These are phyloP conservation scores for Microstroma glucosiphilum DNA, from an alignment of 1,284 basidiomycete genomes.

Conservation along the genomic window DNA sequence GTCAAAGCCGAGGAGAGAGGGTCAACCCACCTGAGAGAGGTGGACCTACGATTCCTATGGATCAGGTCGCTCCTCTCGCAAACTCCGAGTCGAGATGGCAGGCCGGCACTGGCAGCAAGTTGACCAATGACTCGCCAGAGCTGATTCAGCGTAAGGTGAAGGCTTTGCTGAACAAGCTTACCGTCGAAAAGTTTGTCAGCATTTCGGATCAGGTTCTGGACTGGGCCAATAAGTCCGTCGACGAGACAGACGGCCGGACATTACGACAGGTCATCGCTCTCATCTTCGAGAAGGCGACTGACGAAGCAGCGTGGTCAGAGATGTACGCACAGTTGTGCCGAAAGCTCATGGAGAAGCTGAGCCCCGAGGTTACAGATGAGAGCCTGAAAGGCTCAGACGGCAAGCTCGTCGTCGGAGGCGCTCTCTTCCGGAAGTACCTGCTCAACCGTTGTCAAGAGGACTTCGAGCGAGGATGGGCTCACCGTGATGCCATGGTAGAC, in stretches of 20 bases:
- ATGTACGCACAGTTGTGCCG: conserved; percentile 93
- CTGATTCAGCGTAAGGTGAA: conserved; percentile 91
- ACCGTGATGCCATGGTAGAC: conserved; percentile 56
- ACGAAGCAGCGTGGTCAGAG: conserved; percentile 89
- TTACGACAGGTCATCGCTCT: conserved; percentile 91
- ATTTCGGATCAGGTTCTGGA: conserved; percentile 86
- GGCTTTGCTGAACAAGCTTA: conserved; percentile 86
- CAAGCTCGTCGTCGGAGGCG: conserved; percentile 76
- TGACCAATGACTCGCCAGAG: conserved; percentile 63
- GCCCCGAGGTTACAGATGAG: conserved; percentile 77
- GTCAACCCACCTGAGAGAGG: conserved; percentile 51
- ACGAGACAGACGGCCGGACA: conserved; percentile 86
- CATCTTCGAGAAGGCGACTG: conserved; percentile 93
- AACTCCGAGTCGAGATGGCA: conserved; percentile 75
- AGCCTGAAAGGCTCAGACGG: conserved; percentile 61
- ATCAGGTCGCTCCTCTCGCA: conserved; percentile 66
- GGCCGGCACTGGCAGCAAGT: conserved; percentile 16
- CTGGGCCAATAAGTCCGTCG: conserved; percentile 88
- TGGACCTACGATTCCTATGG: conserved; percentile 54
- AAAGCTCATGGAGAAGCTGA: conserved; percentile 87
- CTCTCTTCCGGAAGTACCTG: conserved; percentile 80
- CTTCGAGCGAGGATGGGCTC: conserved; percentile 75
- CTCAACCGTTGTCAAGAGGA: conserved; percentile 89
- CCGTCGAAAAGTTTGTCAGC: conserved; percentile 91
- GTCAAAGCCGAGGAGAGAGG: conserved; percentile 24